phyloP scores from a whole-genome alignment of 805 yeast species.

The Hanseniaspora mollemarum region DNA sequence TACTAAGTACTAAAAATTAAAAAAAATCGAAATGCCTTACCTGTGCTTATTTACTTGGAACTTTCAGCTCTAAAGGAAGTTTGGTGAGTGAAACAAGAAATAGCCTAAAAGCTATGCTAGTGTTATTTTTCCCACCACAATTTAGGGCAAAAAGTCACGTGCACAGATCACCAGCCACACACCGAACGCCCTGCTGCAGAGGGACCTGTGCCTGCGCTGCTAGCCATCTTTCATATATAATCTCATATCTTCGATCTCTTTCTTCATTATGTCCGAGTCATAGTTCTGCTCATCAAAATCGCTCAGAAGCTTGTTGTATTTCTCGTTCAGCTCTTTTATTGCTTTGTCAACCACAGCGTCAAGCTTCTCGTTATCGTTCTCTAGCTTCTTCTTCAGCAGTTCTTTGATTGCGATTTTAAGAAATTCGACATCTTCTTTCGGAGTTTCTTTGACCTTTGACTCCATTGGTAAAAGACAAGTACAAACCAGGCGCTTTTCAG shows the following conservation, averaged over 20 bases:
- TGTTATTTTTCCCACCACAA: not conserved
- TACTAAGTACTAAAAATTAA: not conserved
- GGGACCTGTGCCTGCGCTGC: too few species aligned
- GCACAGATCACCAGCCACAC: too few species aligned
- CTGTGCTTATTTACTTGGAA: too few species aligned
- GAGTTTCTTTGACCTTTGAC: not conserved
- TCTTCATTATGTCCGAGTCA: not conserved
- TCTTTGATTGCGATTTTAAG: not conserved
- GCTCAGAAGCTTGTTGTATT: not conserved
- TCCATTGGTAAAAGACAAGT: too few species aligned
- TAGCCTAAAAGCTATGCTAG: too few species aligned
- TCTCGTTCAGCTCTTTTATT: not conserved
- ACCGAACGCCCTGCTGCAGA: too few species aligned
- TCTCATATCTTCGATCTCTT: not conserved
- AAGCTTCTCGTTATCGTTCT: not conserved
- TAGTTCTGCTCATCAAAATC: not conserved
- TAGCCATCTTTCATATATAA: not conserved
- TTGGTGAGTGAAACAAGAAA: not conserved
- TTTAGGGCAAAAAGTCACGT: not conserved
- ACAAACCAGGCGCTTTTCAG: too few species aligned
- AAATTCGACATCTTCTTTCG: not conserved
- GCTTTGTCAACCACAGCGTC: not conserved
- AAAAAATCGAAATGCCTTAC: too few species aligned
- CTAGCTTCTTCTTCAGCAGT: not conserved
- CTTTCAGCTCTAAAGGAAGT: not conserved